phyloP scores from a whole-genome alignment of 371 early-diverging fungal genomes.

The Mucor mucedo region DNA sequence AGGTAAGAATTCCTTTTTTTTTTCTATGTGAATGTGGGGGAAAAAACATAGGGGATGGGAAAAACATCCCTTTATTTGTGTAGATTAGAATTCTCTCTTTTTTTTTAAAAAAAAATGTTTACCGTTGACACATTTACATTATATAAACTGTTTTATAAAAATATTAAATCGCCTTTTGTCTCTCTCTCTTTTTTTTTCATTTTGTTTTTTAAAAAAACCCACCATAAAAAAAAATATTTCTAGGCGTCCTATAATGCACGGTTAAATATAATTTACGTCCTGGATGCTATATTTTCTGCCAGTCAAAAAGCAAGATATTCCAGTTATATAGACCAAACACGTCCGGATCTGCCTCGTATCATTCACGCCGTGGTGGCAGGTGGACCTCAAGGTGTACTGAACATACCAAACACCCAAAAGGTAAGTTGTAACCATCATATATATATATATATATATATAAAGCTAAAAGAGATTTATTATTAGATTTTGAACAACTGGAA shows the following conservation, averaged over 20 bases:
- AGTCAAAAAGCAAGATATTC: constrained; percentile 58
- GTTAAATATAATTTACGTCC: constrained; percentile 75
- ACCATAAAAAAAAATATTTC: constrained; percentile 14
- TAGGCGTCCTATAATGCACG: constrained; percentile 66
- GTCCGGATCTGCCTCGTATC: constrained; percentile 58
- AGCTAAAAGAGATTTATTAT: background rate
- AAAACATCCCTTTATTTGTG: background rate
- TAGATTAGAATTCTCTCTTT: background rate
- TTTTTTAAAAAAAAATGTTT: too few relatives aligned
- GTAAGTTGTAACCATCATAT: constrained; percentile 30
- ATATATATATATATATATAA: background rate
- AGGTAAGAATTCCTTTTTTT: constrained; percentile 47
- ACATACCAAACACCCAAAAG: constrained; percentile 72
- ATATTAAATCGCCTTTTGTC: constrained; percentile 22
- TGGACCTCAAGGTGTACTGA: constrained; percentile 70
- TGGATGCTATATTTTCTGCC: constrained; percentile 72
- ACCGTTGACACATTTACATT: background rate
- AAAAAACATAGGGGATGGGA: background rate
- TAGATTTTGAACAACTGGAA: constrained; percentile 57
- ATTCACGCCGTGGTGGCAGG: constrained; percentile 67
- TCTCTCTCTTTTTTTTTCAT: constrained; percentile 10
- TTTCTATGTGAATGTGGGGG: background rate
- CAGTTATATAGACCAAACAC: constrained; percentile 67
- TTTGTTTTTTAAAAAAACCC: constrained; percentile 1
- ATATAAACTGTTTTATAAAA: constrained; percentile 2